phyloP scores from a whole-genome alignment of 2,329 filamentous ascomycete genomes.

The Aspergillus sp. region DNA sequence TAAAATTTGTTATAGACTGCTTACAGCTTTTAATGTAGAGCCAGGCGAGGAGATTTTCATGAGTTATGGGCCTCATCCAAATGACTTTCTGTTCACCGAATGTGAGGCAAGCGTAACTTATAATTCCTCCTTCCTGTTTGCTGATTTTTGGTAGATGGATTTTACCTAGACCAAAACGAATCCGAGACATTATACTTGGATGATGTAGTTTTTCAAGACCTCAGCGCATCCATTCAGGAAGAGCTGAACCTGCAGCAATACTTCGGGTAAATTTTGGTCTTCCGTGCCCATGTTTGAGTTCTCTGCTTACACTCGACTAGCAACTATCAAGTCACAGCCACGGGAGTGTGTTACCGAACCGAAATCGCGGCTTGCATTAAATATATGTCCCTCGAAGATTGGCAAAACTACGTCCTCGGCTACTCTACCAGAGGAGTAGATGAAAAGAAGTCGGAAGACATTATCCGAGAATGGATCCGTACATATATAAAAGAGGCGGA shows the following conservation, averaged over 20 bases:
- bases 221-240: constrained; percentile 29
- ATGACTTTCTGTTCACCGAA: constrained; percentile 45
- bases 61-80: constrained; percentile 45
- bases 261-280: constrained; percentile 34
- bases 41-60: constrained; percentile 45
- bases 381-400: constrained; percentile 40
- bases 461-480: constrained; percentile 38
- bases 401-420: constrained; percentile 42
- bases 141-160: constrained; percentile 37
- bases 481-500: constrained; percentile 37
- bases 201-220: constrained; percentile 39
- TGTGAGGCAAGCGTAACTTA: constrained; percentile 30
- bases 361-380: constrained; percentile 43
- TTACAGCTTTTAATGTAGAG: constrained; percentile 20
- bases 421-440: constrained; percentile 31
- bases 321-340: constrained; percentile 41
- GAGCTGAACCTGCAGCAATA: constrained; percentile 39
- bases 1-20: not conserved
- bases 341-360: constrained; percentile 44
- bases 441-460: constrained; percentile 28
- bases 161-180: constrained; percentile 41
- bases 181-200: constrained; percentile 44
- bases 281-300: not conserved
- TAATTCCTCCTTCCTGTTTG: not conserved
- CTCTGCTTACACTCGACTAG: constrained; percentile 21